Evolutionary conservation across 1,284 basidiomycete genomes (phyloP), one percentile per base, ranked within the genome.

Genomic region (Puccinia brachypodii): DNA sequence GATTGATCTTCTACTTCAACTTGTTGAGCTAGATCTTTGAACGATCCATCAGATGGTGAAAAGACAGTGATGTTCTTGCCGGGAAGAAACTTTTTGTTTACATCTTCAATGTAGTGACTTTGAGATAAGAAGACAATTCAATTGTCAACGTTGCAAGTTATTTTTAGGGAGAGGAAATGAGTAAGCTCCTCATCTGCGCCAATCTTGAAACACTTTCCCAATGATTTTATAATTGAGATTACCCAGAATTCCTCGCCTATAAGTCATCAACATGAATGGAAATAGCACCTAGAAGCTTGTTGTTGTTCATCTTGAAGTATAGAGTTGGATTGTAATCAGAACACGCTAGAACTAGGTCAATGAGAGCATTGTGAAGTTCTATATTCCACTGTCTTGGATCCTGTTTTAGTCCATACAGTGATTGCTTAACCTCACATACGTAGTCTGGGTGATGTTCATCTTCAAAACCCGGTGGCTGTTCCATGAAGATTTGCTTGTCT

Each of bases 361-460:
- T 47, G n/a, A 82, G 76, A 1, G 47, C 56, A 1, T 7, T n/a
- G 16, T 68, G 53, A 13, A 82, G 44, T 50, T 72, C 58, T 19
- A 33, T 9, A 47, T 79, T 69, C 75, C 74, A 82, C 22, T 60
- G 36, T 13, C 36, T n/a, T 1, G 77, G 77, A 3, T 47, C 47
- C 40, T 81, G 82, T 28, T 74, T 69, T 9, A 82, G 56, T 11
- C 82, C 77, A 66, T 82, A 82, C n/a, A n/a, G n/a, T n/a, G n/a
- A n/a, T n/a, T n/a, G n/a, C n/a, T n/a, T n/a, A n/a, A n/a, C n/a
- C n/a, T n/a, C n/a, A n/a, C n/a, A n/a, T n/a, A n/a, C n/a, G n/a
- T n/a, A n/a, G n/a, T n/a, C n/a, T n/a, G n/a, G n/a, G n/a, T n/a
- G n/a, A n/a, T n/a, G n/a, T n/a, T n/a, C n/a, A n/a, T n/a, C n/a